Evolutionary conservation across 2,329 filamentous ascomycete genomes (phyloP).

Genomic region (Neopestalotiopsis rosae): DNA sequence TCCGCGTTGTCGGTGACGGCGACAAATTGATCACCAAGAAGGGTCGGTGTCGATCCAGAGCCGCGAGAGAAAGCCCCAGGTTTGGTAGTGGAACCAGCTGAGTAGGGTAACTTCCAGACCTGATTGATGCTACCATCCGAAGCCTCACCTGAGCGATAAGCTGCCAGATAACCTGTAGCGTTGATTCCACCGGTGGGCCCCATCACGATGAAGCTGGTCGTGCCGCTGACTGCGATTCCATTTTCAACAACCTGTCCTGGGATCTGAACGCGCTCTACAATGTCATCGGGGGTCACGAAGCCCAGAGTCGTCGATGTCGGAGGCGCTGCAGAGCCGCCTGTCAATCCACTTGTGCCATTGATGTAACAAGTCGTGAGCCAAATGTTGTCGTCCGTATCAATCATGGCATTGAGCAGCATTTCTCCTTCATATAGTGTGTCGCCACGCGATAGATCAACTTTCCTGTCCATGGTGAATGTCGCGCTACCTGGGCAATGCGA

Average conservation of each 20-base stretch:
- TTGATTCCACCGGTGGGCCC: conserved; percentile 18
- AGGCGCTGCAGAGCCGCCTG: no score
- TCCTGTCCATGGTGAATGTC: background rate
- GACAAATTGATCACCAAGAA: conserved; percentile 11
- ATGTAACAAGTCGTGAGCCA: conserved; percentile 15
- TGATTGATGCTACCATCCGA: background rate
- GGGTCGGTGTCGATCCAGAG: conserved; percentile 9
- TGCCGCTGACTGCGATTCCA: conserved; percentile 23
- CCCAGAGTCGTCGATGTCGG: conserved; percentile 12
- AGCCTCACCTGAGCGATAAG: conserved; percentile 8
- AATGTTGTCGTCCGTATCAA: conserved; percentile 13
- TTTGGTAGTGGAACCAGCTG: conserved; percentile 1
- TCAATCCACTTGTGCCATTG: background rate
- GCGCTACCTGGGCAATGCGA: background rate
- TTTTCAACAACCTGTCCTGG: conserved; percentile 23
- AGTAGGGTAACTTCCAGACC: conserved; percentile 1
- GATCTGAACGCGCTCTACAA: conserved; percentile 16
- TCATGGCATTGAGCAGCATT: conserved; percentile 10
- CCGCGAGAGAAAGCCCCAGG: conserved; percentile 5
- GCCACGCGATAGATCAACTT: background rate
- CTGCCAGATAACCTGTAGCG: conserved; percentile 20
- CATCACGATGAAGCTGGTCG: conserved; percentile 22
- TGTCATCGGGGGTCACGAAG: conserved; percentile 5
- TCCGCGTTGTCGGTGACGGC: conserved; percentile 16
- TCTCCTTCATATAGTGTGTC: background rate